These are phyloP conservation scores for Pseudonitzschia delicatissima DNA, from an alignment of 108 stramenopile genomes.

Conservation along the genomic window DNA sequence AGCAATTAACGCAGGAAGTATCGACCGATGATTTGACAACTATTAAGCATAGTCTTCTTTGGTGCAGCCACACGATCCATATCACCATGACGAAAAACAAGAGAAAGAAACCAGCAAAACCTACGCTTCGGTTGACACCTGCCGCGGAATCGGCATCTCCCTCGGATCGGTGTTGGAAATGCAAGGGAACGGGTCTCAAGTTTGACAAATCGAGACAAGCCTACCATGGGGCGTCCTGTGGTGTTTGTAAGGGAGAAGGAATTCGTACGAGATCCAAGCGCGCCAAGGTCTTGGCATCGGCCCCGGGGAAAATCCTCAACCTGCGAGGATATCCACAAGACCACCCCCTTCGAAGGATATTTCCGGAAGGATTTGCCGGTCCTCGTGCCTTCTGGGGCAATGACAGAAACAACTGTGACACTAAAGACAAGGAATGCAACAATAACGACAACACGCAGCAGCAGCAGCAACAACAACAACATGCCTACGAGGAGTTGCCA, in stretches of 20 bases:
- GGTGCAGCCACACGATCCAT: no score
- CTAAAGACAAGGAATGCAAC: not conserved
- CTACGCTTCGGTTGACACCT: not conserved
- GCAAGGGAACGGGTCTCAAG: slow-evolving; percentile 22
- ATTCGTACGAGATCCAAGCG: slow-evolving; percentile 12
- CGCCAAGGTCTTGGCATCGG: slow-evolving; percentile 9
- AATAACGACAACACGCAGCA: no score
- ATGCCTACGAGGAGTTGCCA: not conserved
- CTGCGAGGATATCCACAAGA: slow-evolving; percentile 13
- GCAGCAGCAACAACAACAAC: not conserved
- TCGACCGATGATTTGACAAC: no score
- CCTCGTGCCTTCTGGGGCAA: slow-evolving; percentile 11
- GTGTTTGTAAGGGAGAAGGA: slow-evolving; percentile 28
- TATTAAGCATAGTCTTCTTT: no score
- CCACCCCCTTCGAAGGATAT: not conserved
- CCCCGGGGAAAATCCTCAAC: slow-evolving; percentile 23
- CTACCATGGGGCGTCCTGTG: slow-evolving; percentile 16
- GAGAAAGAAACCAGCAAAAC: not conserved
- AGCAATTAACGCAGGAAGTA: no score
- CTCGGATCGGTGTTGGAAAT: slow-evolving; percentile 28
- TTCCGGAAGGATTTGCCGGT: slow-evolving; percentile 15
- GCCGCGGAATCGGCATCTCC: not conserved
- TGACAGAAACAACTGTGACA: not conserved
- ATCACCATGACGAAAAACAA: no score
- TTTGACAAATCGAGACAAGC: slow-evolving; percentile 13